phyloP scores from a whole-genome alignment of 345 rosid species.

The Acer campestre region DNA sequence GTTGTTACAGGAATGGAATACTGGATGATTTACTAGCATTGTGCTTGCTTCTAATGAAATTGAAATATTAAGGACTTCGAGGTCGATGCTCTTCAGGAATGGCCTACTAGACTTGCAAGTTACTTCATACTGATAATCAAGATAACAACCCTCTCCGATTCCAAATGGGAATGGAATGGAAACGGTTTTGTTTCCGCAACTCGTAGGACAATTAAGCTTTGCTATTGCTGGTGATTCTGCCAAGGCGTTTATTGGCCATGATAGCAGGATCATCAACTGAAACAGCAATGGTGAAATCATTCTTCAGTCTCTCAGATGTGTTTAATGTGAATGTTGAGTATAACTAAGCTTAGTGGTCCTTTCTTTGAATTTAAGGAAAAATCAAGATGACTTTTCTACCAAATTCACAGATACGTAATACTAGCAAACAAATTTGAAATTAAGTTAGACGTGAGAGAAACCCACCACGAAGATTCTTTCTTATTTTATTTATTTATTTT shows the following conservation, averaged over 20 bases:
- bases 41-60: background rate
- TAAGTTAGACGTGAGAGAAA: too few species aligned
- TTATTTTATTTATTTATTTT: too few species aligned
- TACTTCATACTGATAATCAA: background rate
- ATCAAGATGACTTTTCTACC: too few species aligned
- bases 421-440: too few species aligned
- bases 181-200: background rate
- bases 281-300: background rate
- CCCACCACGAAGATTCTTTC: too few species aligned
- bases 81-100: background rate
- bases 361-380: too few species aligned
- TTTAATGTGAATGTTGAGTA: too few species aligned
- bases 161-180: background rate
- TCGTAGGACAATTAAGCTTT: background rate
- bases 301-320: background rate
- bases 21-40: background rate
- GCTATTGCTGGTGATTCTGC: background rate
- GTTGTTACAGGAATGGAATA: background rate
- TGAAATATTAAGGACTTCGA: constrained; percentile 5
- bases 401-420: too few species aligned
- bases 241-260: background rate
- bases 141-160: background rate
- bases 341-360: too few species aligned
- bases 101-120: background rate
- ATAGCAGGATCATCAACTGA: background rate